These are phyloP conservation scores for Gymnopilus dilepis DNA, from an alignment of 768 basidiomycete genomes.

Conservation along the genomic window DNA sequence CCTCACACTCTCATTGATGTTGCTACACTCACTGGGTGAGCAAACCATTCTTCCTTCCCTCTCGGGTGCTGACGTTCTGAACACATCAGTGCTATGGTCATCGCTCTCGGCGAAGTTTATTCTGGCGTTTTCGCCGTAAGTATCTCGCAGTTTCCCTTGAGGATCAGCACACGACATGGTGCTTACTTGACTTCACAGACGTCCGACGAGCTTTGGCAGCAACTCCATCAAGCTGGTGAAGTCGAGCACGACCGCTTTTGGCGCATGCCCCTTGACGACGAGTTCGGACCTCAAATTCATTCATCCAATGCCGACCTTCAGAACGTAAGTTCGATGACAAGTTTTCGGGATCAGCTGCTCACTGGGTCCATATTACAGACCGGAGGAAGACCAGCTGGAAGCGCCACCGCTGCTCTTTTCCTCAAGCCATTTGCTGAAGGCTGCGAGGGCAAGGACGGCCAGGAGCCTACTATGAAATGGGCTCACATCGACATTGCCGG, in stretches of 20 bases:
- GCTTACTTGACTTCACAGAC: slow-evolving; percentile 44
- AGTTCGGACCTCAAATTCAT: slow-evolving; percentile 77
- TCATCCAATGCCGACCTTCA: slow-evolving; percentile 82
- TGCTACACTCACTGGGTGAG: slow-evolving; percentile 82
- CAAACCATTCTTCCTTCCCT: background rate
- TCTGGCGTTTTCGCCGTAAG: slow-evolving; percentile 80
- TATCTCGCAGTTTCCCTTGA: slow-evolving; percentile 11
- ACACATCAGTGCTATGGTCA: slow-evolving; percentile 61
- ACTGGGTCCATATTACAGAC: slow-evolving; percentile 45
- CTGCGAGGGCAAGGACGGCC: slow-evolving; percentile 64
- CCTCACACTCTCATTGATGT: slow-evolving; percentile 87
- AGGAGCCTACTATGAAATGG: slow-evolving; percentile 69
- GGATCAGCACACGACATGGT: background rate
- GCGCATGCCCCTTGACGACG: slow-evolving; percentile 89
- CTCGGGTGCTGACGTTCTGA: background rate
- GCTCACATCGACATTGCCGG: slow-evolving; percentile 89
- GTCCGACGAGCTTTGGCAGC: slow-evolving; percentile 76
- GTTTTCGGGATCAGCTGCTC: background rate
- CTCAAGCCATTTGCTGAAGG: slow-evolving; percentile 83
- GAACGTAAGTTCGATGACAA: slow-evolving; percentile 51
- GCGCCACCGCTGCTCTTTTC: slow-evolving; percentile 87
- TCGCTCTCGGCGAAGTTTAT: slow-evolving; percentile 78
- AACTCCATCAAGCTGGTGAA: slow-evolving; percentile 72
- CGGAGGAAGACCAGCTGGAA: slow-evolving; percentile 75
- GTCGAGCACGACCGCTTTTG: slow-evolving; percentile 84